phyloP scores from a whole-genome alignment of 1,139 yeast genomes.

The Tardiomyces digboiensis region DNA sequence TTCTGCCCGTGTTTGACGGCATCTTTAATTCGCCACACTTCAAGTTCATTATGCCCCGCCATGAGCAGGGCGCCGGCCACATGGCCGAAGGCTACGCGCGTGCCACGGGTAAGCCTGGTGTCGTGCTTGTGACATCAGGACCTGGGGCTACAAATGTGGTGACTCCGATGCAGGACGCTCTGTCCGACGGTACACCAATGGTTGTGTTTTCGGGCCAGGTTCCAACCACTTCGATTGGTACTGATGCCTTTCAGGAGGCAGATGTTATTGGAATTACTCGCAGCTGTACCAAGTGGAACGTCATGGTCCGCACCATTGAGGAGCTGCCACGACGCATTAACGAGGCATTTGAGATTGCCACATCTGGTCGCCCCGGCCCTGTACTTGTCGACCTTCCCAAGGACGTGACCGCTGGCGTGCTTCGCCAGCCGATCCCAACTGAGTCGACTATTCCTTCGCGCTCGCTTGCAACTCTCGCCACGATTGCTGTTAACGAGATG shows the following conservation, averaged over 20 bases:
- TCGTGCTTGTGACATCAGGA: constrained; percentile 94
- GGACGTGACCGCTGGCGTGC: constrained; percentile 90
- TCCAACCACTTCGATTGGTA: constrained; percentile 90
- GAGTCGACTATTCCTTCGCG: constrained; percentile 77
- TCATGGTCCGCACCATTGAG: constrained; percentile 91
- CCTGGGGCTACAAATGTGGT: constrained; percentile 98
- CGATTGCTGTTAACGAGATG: constrained; percentile 54
- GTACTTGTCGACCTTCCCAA: constrained; percentile 96
- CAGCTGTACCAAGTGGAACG: constrained; percentile 98
- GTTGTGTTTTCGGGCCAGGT: constrained; percentile 99
- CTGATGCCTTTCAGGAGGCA: constrained; percentile 99
- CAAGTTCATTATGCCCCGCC: constrained; percentile 87
- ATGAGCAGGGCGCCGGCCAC: constrained; percentile 99
- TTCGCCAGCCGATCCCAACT: constrained; percentile 81
- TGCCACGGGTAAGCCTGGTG: constrained; percentile 96
- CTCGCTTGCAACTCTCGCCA: constrained; percentile 63
- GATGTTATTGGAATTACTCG: constrained; percentile 96
- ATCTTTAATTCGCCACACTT: constrained; percentile 86
- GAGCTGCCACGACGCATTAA: constrained; percentile 93
- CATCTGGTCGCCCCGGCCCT: constrained; percentile 96
- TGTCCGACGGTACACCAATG: constrained; percentile 95
- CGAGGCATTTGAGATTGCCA: constrained; percentile 97
- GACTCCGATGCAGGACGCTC: constrained; percentile 96
- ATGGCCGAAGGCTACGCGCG: constrained; percentile 99
- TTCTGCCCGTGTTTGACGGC: constrained; percentile 95